Evolutionary conservation across 139 green algal genomes (phyloP).

Genomic region (Dunaliella primolecta): DNA sequence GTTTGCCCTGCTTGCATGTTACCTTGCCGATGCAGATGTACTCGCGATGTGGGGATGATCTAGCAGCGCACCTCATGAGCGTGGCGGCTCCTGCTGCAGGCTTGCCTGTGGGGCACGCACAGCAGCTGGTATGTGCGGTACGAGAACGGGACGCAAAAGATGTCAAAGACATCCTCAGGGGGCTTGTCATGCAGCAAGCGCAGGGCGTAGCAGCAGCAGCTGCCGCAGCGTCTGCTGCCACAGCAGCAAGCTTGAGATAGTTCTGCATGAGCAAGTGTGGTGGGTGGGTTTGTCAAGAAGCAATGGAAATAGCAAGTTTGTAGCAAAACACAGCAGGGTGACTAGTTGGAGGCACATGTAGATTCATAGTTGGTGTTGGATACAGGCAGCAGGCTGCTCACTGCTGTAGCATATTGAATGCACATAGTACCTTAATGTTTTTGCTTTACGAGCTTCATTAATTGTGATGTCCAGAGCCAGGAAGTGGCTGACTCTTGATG

Average conservation of each 20-base stretch:
- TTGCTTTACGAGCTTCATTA: too few relatives aligned
- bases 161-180: conserved; percentile 57
- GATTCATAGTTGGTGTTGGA: too few relatives aligned
- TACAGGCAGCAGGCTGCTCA: too few relatives aligned
- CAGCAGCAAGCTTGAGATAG: neutral
- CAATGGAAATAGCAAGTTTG: too few relatives aligned
- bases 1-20: neutral
- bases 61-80: conserved; percentile 48
- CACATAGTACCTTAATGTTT: too few relatives aligned
- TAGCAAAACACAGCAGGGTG: too few relatives aligned
- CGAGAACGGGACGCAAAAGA: conserved; percentile 44
- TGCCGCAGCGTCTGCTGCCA: neutral
- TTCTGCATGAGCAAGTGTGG: neutral
- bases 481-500: too few relatives aligned
- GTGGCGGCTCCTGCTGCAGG: conserved; percentile 45
- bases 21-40: conserved; percentile 25
- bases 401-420: too few relatives aligned
- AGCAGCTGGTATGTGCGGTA: conserved; percentile 60
- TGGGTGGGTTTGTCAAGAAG: too few relatives aligned
- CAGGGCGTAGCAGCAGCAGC: neutral
- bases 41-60: conserved; percentile 42
- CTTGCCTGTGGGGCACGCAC: conserved; percentile 34
- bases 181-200: conserved; percentile 37
- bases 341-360: neutral
- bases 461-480: too few relatives aligned